Conservation (phyloP, 352 stramenopile genomes). For the Pythium oligandrum region DNA sequence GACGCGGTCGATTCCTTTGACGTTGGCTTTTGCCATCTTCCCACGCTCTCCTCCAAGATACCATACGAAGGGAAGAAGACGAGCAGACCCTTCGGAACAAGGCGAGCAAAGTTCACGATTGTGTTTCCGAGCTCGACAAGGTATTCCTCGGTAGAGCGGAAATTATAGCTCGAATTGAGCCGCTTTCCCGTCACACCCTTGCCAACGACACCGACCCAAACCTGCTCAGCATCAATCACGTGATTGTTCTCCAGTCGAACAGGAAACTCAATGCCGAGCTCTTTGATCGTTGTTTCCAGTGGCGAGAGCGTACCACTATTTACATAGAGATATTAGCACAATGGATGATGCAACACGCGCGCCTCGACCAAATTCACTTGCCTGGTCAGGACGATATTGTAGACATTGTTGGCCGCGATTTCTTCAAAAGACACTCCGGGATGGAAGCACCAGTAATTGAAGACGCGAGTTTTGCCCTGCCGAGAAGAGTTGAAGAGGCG, state of each 20-base stretch:
- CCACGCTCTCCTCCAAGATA: slow-evolving; percentile 89
- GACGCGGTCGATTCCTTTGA: slow-evolving; percentile 36
- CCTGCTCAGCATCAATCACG: slow-evolving; percentile 91
- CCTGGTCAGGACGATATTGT: slow-evolving; percentile 87
- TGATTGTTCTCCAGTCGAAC: slow-evolving; percentile 97
- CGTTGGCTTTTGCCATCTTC: slow-evolving; percentile 57
- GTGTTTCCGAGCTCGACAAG: slow-evolving; percentile 95
- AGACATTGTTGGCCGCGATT: slow-evolving; percentile 89
- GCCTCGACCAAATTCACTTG: slow-evolving; percentile 9
- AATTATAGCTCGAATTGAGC: slow-evolving; percentile 94
- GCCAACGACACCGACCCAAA: slow-evolving; percentile 90
- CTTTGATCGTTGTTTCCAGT: slow-evolving; percentile 93
- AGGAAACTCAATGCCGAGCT: slow-evolving; percentile 96
- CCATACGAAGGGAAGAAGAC: slow-evolving; percentile 99
- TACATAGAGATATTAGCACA: neutral
- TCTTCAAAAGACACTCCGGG: slow-evolving; percentile 95
- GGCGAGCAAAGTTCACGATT: slow-evolving; percentile 90
- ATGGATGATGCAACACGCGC: neutral
- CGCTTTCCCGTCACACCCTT: slow-evolving; percentile 91
- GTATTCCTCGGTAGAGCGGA: slow-evolving; percentile 91
- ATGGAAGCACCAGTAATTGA: slow-evolving; percentile 99
- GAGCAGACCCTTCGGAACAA: slow-evolving; percentile 96
- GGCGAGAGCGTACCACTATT: slow-evolving; percentile 96
- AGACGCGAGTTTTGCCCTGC: slow-evolving; percentile 72
- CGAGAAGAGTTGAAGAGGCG: slow-evolving; percentile 45